Evolutionary conservation across 2,329 filamentous ascomycete species (phyloP), one percentile per base, ranked within the genome.

Genomic region (Aspergillus japonicus): DNA sequence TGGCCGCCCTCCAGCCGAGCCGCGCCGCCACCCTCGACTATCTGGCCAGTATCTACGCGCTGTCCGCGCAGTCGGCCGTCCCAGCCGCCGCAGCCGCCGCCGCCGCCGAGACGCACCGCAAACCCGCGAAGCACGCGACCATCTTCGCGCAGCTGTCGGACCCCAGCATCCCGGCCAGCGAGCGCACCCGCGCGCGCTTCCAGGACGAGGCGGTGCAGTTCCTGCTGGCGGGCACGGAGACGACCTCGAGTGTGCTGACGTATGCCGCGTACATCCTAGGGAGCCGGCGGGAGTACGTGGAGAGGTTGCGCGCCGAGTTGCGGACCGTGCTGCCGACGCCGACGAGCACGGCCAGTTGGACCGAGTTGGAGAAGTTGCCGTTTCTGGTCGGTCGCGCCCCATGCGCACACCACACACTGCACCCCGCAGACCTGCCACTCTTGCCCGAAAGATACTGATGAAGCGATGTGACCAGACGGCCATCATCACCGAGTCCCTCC

Each of bases 161-260:
- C 33, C 52, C 57, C 4, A 29, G 42, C 3, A 44, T 59, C 26
- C 57, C 57, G 2, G n/a, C 57, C 5, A 16, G 50, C 5, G 57
- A 59, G 26, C 47, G 57, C 21, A 56, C 47, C 2, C 6, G 35
- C 2, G 14, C 26, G 6, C 57, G 57, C 12, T 35, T 56, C 23
- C 52, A 48, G 47, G 50, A 78, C 3, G 79, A 81, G 50, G 77
- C 72, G 0, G 72, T 72, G 26, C 63, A 69, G 3, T 61, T 81
- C n/a, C 53, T 79, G 0, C 62, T 69, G 3, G 78, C 75, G 2
- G 78, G 78, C 0, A 75, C 74, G 0, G 78, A 80, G 60, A 81
- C 74, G 2, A 75, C 71, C 4, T 69, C 67, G 4, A 59, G 66
- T 6, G 59, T 71, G 1, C 57, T 78, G 35, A 65, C 68, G 1